These are phyloP conservation scores for Cladosporium sp. DNA, from an alignment of 2,329 filamentous ascomycete genomes.

Conservation along the genomic window DNA sequence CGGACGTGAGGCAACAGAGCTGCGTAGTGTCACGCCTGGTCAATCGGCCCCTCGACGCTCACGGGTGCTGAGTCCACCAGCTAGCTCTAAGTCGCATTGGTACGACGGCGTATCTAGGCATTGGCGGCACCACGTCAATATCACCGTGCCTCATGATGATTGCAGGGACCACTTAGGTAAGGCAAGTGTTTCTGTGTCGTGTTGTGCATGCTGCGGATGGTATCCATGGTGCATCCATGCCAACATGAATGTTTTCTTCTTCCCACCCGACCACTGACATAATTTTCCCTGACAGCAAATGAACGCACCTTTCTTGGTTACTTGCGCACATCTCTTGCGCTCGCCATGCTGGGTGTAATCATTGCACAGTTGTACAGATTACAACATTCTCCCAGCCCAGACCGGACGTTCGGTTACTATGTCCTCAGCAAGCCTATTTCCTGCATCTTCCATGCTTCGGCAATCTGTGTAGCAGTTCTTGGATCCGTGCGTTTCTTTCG, in stretches of 20 bases:
- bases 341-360: constrained; percentile 66
- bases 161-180: constrained; percentile 60
- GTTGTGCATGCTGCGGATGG: neutral
- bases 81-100: constrained; percentile 34
- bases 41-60: constrained; percentile 2
- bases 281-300: constrained; percentile 54
- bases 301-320: constrained; percentile 75
- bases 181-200: constrained; percentile 23
- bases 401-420: constrained; percentile 58
- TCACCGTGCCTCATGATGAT: constrained; percentile 52
- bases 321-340: constrained; percentile 67
- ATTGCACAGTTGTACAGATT: constrained; percentile 68
- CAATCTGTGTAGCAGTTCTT: constrained; percentile 52
- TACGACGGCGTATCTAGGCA: constrained; percentile 41
- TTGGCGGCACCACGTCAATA: constrained; percentile 53
- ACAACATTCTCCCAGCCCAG: constrained; percentile 49
- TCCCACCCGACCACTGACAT: constrained; percentile 3
- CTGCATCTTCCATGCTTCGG: constrained; percentile 49
- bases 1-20: constrained; percentile 38
- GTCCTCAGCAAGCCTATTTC: constrained; percentile 61
- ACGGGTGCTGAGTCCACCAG: constrained; percentile 8
- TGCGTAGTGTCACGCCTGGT: constrained; percentile 24
- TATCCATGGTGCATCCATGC: neutral
- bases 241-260: neutral
- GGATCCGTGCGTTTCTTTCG: constrained; percentile 62